Conservation (phyloP, 1,139 yeast species). For the Diutina scorzettiae region DNA sequence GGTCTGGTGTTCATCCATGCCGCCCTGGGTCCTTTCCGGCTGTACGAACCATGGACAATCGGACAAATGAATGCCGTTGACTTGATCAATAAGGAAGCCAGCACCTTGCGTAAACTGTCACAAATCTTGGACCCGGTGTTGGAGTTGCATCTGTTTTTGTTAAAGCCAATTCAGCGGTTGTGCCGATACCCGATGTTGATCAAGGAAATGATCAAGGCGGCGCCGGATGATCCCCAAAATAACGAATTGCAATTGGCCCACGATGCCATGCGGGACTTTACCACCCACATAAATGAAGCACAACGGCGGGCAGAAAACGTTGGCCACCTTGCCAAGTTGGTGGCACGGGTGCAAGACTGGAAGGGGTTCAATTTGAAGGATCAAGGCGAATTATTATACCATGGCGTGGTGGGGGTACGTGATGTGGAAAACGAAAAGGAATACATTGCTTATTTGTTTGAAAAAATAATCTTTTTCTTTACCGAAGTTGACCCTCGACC, state of each 20-base stretch:
- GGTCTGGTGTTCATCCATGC: conserved; percentile 83
- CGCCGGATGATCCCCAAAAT: conserved; percentile 35
- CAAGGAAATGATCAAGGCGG: conserved; percentile 58
- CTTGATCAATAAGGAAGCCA: conserved; percentile 54
- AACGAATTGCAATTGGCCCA: conserved; percentile 62
- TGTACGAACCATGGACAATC: conserved; percentile 84
- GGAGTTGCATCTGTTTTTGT: conserved; percentile 78
- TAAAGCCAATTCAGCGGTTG: conserved; percentile 90
- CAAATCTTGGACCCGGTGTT: conserved; percentile 70
- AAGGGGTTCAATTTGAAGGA: conserved; percentile 76
- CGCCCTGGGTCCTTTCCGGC: conserved; percentile 64
- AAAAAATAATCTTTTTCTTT: conserved; percentile 74
- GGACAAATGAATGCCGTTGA: conserved; percentile 83
- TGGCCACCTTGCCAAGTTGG: conserved; percentile 54
- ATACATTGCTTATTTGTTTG: conserved; percentile 82
- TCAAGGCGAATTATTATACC: conserved; percentile 77
- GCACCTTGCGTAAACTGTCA: conserved; percentile 43
- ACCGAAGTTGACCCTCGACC: conserved; percentile 23
- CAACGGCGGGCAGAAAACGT: conserved; percentile 87
- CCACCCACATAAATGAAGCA: conserved; percentile 86
- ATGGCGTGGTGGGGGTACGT: conserved; percentile 65
- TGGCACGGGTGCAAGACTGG: conserved; percentile 79
- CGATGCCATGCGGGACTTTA: conserved; percentile 51
- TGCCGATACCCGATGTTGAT: conserved; percentile 86
- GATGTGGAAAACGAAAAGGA: conserved; percentile 73